Conservation (phyloP, 164 flowering plant genomes). For the Vitis vinifera region ASM3070453v1 NC_081821.1:11273001-11273500, state of each 20-base stretch:
- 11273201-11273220: constrained; percentile 39
- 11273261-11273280: constrained; percentile 40
- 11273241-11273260: constrained; percentile 40
- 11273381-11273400: no score
- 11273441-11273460: no score
- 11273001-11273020: not conserved
- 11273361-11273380: no score
- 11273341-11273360: no score
- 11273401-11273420: no score
- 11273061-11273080: constrained; percentile 16
- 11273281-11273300: not conserved
- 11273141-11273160: constrained; percentile 35
- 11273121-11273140: constrained; percentile 36
- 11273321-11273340: no score
- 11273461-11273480: no score
- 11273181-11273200: constrained; percentile 29
- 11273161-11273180: constrained; percentile 38
- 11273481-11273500: no score
- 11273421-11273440: no score
- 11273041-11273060: not conserved
- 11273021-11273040: not conserved
- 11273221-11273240: constrained; percentile 38
- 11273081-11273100: constrained; percentile 46
- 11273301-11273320: no score
- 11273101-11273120: constrained; percentile 45